Base-by-base conservation (phyloP, 352 stramenopile genomes). In the Phytophthora podocarpi region DNA sequence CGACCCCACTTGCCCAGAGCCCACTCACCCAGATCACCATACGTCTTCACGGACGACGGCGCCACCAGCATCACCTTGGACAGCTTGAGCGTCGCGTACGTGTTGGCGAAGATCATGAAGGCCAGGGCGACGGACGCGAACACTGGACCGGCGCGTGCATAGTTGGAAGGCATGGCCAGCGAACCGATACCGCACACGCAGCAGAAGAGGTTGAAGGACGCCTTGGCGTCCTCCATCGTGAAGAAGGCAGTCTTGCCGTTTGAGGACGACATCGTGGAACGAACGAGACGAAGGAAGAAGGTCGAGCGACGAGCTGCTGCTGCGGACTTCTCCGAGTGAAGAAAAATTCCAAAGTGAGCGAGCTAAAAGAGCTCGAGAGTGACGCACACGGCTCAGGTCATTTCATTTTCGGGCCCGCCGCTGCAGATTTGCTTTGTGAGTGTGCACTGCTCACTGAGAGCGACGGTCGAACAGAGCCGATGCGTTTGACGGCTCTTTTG, bases 131-230 rank as follows among this genome's bases (percentile, higher is more conserved):
- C 46, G 21, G 62, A 31, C 0, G 77, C 77, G 31, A 71, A 39
- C 1, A 58, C 18, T 0, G 72, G 70, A 0, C 77, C 77, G 2
- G 77, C 75, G 11, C 77, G 77, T 21, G 77, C 56, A 34, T 70
- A 88, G 45, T 85, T 88, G 30, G 59, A 64, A 0, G 80, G 77
- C 71, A 89, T 87, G 30, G 72, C 69, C 28, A 89, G 65, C 13
- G 78, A 77, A 5, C 78, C 78, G 32, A 88, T 78, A 39, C 78
- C 78, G 46, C 56, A 87, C 37, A 87, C 63, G 24, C 67, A 76
- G 52, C 78, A 87, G 47, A 85, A n/a, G n/a, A n/a, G n/a, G n/a
- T n/a, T n/a, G n/a, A n/a, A n/a, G n/a, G n/a, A n/a, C n/a, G n/a
- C n/a, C n/a, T 82, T 82, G 51, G 72, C 59, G 43, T 84, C 75